These are phyloP conservation scores for Sordaria brevicollis DNA, from an alignment of 495 filamentous ascomycete genomes.

Conservation along the genomic window DNA sequence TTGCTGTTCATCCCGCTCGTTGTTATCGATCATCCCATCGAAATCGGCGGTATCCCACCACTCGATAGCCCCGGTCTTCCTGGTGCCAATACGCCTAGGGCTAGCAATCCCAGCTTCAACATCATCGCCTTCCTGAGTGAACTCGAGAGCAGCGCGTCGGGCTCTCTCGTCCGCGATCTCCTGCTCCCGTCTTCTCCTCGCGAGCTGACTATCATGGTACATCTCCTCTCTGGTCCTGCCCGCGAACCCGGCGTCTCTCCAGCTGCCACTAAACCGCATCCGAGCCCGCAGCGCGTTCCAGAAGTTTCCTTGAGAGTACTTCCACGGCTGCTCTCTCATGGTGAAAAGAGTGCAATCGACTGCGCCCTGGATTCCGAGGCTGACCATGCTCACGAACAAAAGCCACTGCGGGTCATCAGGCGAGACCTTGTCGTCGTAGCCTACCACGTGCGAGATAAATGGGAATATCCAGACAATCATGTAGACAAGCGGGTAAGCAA, in stretches of 20 bases:
- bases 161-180: conserved; percentile 23
- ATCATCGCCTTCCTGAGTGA: neutral
- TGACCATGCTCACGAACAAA: conserved; percentile 43
- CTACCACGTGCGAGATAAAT: conserved; percentile 50
- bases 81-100: neutral
- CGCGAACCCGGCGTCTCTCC: conserved; percentile 6
- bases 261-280: conserved; percentile 3
- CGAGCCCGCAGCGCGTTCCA: conserved; percentile 21
- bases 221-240: conserved; percentile 37
- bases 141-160: neutral
- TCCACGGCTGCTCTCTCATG: conserved; percentile 59
- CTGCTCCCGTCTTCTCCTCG: conserved; percentile 29
- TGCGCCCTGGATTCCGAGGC: conserved; percentile 48
- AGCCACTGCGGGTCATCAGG: conserved; percentile 42
- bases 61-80: neutral
- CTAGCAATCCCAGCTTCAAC: neutral
- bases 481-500: conserved; percentile 64
- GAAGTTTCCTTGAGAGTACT: conserved; percentile 37
- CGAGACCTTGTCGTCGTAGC: conserved; percentile 40
- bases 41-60: conserved; percentile 15
- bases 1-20: conserved; percentile 1
- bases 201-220: conserved; percentile 32
- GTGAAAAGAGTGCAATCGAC: conserved; percentile 59
- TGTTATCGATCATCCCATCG: neutral
- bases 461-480: conserved; percentile 64